Evolutionary conservation across 495 filamentous ascomycete species (phyloP).

Genomic region (Hypoxylon lenormandii): DNA sequence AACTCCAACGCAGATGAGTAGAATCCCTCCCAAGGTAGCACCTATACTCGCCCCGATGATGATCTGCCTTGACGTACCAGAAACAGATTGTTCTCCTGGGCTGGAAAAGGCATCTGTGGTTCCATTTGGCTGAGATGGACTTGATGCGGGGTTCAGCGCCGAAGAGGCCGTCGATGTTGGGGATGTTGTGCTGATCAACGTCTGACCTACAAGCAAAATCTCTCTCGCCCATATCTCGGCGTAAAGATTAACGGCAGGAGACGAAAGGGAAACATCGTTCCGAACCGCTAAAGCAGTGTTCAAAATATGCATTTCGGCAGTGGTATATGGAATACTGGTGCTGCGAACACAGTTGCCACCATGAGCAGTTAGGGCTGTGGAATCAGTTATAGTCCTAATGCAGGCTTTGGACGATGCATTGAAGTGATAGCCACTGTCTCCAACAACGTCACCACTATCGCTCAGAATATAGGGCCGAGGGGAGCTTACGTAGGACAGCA

Average conservation of each 20-base stretch:
- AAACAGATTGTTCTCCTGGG: background rate
- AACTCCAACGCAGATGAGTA: conserved; percentile 7
- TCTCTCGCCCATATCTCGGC: background rate
- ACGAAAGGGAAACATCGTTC: too few relatives aligned
- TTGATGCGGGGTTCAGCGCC: background rate
- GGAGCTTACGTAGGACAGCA: conserved; percentile 19
- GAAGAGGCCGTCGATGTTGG: too few relatives aligned
- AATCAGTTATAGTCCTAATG: too few relatives aligned
- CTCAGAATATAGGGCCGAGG: background rate
- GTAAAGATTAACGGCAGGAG: background rate
- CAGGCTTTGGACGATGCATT: background rate
- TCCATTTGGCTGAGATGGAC: background rate
- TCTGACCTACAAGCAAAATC: conserved; percentile 19
- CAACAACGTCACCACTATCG: background rate
- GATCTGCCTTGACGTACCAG: background rate
- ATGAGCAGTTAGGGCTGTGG: too few relatives aligned
- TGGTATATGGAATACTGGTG: too few relatives aligned
- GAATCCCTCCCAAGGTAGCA: background rate
- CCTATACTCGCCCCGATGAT: conserved; percentile 13
- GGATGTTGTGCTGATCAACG: background rate
- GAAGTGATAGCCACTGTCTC: conserved; percentile 2
- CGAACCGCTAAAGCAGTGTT: too few relatives aligned
- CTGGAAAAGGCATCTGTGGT: background rate
- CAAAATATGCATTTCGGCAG: too few relatives aligned
- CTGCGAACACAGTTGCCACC: too few relatives aligned